Base-by-base conservation (phyloP, 2,329 filamentous ascomycete species). In the Neoarthrinium moseri region DNA sequence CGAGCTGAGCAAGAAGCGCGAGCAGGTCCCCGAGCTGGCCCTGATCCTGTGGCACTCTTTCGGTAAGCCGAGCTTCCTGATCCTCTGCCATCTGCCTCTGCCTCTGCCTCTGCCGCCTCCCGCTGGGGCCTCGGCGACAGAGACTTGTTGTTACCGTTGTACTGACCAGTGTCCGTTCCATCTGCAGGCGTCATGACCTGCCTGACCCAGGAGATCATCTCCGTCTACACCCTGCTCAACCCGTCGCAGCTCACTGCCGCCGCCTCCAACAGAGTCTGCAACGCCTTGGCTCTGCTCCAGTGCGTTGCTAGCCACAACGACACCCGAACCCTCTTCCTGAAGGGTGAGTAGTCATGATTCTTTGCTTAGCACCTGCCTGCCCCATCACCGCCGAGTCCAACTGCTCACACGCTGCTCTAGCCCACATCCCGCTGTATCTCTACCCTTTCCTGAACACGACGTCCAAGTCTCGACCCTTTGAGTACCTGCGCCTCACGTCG, bases 371-470 rank as follows among this genome's bases (percentile, higher is more conserved):
- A 37, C 34, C 34, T 18, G 13, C 12, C n/a, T 30, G 10, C 27
- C 27, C 10, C 27, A 30, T n/a, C n/a, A n/a, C n/a, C n/a, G n/a
- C n/a, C n/a, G n/a, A n/a, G n/a, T n/a, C n/a, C n/a, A n/a, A n/a
- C n/a, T 43, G 18, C 40, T 43, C 21, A 53, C 30, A 50, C 48
- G 37, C 49, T 47, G 50, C 17, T 55, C 56, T 20, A 96, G 94
- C 94, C 30, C 94, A 99, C 62, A 97, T 99, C 48, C 94, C 94
- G 6, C 82, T 99, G 41, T 99, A 96, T 68, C 84, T 99, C 47
- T 99, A 99, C 60, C 94, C 94, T 0, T 99, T 99, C 63, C 83
- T 99, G 52, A 99, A 99, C 72, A 99, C 94, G 4, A 99, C 94
- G 1, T 97, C 94, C 26, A 99, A 99, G 70, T 96, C 91, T 24